phyloP scores from a whole-genome alignment of 164 flowering plant species.

The Macadamia integrifolia region DNA sequence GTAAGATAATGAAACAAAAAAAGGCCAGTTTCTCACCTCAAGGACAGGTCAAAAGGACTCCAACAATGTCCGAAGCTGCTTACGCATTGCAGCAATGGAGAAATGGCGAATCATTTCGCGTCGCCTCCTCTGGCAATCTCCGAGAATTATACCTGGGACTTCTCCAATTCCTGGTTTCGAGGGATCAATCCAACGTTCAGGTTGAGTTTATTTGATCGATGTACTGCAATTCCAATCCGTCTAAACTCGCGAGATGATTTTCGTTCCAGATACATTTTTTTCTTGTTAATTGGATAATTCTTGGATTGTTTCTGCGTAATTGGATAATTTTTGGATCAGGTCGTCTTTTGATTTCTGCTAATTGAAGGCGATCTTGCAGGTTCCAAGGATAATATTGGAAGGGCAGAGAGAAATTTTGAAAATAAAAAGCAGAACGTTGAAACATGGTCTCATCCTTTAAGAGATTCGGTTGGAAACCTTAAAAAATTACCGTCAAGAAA shows the following conservation, averaged over 20 bases:
- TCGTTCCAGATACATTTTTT: no score
- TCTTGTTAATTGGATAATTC: no score
- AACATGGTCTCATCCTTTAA: constrained; percentile 1
- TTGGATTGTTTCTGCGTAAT: no score
- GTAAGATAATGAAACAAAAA: no score
- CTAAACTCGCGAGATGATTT: no score
- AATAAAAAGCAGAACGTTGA: background rate
- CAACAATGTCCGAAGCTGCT: background rate
- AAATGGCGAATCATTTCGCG: constrained; percentile 24
- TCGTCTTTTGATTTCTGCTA: background rate
- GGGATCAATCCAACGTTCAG: constrained; percentile 2
- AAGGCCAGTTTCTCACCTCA: no score
- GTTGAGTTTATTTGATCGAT: constrained; percentile 1
- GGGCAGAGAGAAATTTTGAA: background rate
- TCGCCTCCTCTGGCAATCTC: constrained; percentile 12
- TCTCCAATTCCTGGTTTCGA: constrained; percentile 13
- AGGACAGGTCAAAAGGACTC: no score
- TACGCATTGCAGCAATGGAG: constrained; percentile 16
- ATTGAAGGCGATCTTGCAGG: constrained; percentile 4
- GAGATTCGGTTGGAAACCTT: constrained; percentile 11
- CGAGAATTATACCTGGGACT: constrained; percentile 4
- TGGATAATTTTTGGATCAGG: no score
- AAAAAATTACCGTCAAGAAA: background rate
- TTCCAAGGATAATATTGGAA: background rate
- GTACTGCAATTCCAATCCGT: background rate